Evolutionary conservation across 768 basidiomycete genomes (phyloP).

Genomic region (Pulveroboletus sp.): DNA sequence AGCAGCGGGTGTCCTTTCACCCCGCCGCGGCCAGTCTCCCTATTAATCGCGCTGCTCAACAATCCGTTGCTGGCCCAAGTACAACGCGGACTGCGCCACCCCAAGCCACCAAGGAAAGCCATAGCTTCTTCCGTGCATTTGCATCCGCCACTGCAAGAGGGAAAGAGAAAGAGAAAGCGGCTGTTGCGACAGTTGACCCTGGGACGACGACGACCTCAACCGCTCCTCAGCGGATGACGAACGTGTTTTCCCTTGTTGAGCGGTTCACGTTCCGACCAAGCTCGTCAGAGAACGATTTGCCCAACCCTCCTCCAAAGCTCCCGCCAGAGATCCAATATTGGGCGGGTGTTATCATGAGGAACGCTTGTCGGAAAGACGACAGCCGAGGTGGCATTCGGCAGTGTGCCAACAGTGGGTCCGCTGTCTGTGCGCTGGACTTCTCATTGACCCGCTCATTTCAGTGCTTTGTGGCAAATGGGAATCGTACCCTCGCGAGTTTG

Average conservation of each 20-base stretch:
- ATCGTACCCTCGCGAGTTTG: constrained; percentile 86
- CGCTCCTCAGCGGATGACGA: constrained; percentile 53
- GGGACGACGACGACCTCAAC: constrained; percentile 3
- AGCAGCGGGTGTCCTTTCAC: constrained; percentile 76
- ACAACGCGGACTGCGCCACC: constrained; percentile 11
- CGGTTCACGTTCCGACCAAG: constrained; percentile 94
- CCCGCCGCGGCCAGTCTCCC: constrained; percentile 55
- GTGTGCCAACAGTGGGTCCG: constrained; percentile 85
- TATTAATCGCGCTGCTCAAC: constrained; percentile 25
- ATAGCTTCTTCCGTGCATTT: constrained; percentile 45
- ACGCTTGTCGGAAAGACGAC: constrained; percentile 98
- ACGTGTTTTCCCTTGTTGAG: constrained; percentile 95
- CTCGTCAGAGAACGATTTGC: constrained; percentile 68
- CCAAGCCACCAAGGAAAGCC: constrained; percentile 30
- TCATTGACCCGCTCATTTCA: constrained; percentile 22
- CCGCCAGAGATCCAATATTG: constrained; percentile 95
- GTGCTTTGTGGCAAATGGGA: constrained; percentile 98
- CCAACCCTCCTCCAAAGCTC: constrained; percentile 63
- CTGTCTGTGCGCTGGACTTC: background rate
- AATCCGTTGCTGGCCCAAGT: constrained; percentile 26
- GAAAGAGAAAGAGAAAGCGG: constrained; percentile 43
- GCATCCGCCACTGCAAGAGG: constrained; percentile 40
- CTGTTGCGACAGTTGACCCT: constrained; percentile 17
- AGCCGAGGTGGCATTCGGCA: constrained; percentile 88
- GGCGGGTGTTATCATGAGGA: constrained; percentile 99